Evolutionary conservation across 2,329 filamentous ascomycete species (phyloP).

Genomic region (Dactylellina haptotyla): DNA sequence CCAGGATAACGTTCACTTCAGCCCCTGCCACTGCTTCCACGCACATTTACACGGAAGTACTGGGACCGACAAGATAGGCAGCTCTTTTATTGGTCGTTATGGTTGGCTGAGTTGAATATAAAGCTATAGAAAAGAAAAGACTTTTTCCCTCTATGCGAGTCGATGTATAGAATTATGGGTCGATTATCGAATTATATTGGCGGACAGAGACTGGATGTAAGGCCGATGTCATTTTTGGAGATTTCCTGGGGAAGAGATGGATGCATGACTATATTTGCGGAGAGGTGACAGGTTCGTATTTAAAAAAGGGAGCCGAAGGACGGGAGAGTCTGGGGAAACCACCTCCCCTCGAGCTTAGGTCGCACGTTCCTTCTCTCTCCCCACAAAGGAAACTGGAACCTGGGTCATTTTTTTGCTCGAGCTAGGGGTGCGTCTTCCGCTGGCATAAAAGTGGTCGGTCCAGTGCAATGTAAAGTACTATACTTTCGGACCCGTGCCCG

Average conservation of each 20-base stretch:
- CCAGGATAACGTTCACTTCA: conserved; percentile 54
- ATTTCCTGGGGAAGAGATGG: conserved; percentile 52
- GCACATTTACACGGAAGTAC: conserved; percentile 47
- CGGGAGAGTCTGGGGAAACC: conserved; percentile 48
- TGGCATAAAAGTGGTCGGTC: neutral
- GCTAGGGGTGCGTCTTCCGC: neutral
- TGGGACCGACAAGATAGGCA: conserved; percentile 13
- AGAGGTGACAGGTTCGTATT: conserved; percentile 51
- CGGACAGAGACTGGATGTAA: conserved; percentile 29
- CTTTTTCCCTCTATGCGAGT: neutral
- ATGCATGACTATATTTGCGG: conserved; percentile 35
- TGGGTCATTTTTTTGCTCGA: conserved; percentile 13
- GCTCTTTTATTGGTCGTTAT: conserved; percentile 5
- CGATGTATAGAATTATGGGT: conserved; percentile 18
- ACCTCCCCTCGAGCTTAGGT: neutral
- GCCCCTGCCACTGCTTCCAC: conserved; percentile 50
- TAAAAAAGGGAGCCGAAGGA: conserved; percentile 53
- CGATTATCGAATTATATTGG: conserved; percentile 27
- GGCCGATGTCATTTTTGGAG: conserved; percentile 48
- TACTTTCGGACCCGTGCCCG: neutral
- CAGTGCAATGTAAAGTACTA: neutral
- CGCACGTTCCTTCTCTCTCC: conserved; percentile 24
- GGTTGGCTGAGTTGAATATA: neutral
- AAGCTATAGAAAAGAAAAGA: neutral
- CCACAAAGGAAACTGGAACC: conserved; percentile 48